These are phyloP conservation scores for Calonectria pseudoreteaudii DNA, from an alignment of 2,329 filamentous ascomycete species.

Conservation along the genomic window DNA sequence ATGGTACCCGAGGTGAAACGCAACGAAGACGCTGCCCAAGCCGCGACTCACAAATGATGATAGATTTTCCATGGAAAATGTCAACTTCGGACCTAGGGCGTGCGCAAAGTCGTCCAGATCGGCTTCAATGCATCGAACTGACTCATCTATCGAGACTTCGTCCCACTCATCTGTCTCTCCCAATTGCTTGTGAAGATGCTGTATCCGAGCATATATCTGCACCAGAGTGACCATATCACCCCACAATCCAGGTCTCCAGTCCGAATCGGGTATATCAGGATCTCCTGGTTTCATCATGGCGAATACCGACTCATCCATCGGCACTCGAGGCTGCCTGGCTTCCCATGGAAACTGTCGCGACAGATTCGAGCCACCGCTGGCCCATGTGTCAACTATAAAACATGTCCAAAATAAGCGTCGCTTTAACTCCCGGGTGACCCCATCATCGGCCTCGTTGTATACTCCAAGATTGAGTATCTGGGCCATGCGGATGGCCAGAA, in stretches of 20 bases:
- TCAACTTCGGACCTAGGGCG: constrained; percentile 32
- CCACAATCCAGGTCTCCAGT: constrained; percentile 47
- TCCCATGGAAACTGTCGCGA: constrained; percentile 43
- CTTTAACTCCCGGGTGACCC: constrained; percentile 45
- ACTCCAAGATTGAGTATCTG: constrained; percentile 46
- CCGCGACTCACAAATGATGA: constrained; percentile 38
- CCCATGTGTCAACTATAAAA: constrained; percentile 50
- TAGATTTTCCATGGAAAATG: constrained; percentile 44
- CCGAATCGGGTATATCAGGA: constrained; percentile 21
- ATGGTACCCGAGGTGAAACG: constrained; percentile 50
- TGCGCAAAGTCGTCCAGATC: constrained; percentile 41
- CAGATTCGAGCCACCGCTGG: constrained; percentile 45
- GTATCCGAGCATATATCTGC: constrained; percentile 47
- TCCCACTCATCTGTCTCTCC: constrained; percentile 45
- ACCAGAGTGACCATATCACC: constrained; percentile 47
- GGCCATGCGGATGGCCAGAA: constrained; percentile 48
- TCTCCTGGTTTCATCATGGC: constrained; percentile 40
- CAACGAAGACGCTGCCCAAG: constrained; percentile 46
- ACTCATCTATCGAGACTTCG: constrained; percentile 40
- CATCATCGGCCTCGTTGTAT: constrained; percentile 34
- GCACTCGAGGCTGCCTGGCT: constrained; percentile 29
- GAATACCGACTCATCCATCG: constrained; percentile 46
- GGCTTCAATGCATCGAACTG: constrained; percentile 31
- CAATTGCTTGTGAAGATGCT: constrained; percentile 46
- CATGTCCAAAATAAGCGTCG: constrained; percentile 49